phyloP scores from a whole-genome alignment of 805 yeast species.

The Lipomyces yamadae region DNA sequence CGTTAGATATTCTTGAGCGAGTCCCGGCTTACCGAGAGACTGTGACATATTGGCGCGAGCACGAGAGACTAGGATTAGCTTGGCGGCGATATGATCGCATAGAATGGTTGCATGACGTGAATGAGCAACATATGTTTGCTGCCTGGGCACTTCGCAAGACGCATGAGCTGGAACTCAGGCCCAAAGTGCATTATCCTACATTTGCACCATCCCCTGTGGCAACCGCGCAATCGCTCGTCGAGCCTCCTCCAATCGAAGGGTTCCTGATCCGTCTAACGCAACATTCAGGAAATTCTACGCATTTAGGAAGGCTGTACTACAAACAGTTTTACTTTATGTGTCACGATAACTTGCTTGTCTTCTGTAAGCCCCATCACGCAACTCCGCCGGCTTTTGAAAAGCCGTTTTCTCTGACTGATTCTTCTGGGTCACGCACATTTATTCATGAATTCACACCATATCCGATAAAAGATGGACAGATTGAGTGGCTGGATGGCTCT shows the following conservation, averaged over 20 bases:
- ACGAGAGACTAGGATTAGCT: constrained; percentile 55
- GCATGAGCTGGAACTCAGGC: constrained; percentile 67
- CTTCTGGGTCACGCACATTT: constrained; percentile 24
- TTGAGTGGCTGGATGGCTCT: constrained; percentile 60
- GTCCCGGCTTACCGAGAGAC: constrained; percentile 34
- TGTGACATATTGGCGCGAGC: constrained; percentile 40
- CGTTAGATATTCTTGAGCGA: constrained; percentile 46
- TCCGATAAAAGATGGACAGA: constrained; percentile 56
- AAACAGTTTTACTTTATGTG: constrained; percentile 68
- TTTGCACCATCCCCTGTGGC: constrained; percentile 22
- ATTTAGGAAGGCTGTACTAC: constrained; percentile 51
- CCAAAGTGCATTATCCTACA: constrained; percentile 41
- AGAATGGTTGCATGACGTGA: constrained; percentile 65
- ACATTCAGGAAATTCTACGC: constrained; percentile 51
- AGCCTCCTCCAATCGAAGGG: constrained; percentile 84
- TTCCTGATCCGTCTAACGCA: constrained; percentile 65
- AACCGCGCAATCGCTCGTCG: constrained; percentile 45
- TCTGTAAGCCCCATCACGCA: constrained; percentile 58
- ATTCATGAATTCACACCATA: constrained; percentile 59
- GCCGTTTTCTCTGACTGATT: constrained; percentile 27
- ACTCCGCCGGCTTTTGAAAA: constrained; percentile 55
- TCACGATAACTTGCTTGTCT: constrained; percentile 63
- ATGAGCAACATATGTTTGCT: constrained; percentile 51
- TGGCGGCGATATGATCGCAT: constrained; percentile 74
- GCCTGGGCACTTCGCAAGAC: constrained; percentile 52